These are phyloP conservation scores for Ilyonectria robusta DNA, from an alignment of 2,329 filamentous ascomycete species.

Conservation along the genomic window DNA sequence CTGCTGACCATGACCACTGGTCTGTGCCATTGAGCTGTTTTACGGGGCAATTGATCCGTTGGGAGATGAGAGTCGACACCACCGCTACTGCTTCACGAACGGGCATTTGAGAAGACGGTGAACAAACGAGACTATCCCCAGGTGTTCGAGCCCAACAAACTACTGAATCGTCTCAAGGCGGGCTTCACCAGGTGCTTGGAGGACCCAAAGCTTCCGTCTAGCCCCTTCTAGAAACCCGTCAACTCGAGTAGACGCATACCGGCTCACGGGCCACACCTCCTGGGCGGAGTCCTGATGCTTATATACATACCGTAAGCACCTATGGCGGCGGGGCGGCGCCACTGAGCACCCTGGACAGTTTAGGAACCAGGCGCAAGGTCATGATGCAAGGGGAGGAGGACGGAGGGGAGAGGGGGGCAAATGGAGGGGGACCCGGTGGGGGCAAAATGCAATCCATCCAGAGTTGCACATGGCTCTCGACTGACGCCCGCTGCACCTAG, in stretches of 20 bases:
- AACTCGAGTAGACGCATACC: constrained; percentile 27
- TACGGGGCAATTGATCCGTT: neutral
- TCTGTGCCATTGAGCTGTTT: neutral
- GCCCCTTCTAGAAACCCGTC: neutral
- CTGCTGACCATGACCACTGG: neutral
- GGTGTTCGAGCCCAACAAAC: neutral
- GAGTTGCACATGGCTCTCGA: constrained; percentile 34
- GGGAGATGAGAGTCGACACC: neutral
- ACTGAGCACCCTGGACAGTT: constrained; percentile 27
- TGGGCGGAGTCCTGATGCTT: constrained; percentile 2
- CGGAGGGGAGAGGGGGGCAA: constrained; percentile 36
- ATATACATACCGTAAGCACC: constrained; percentile 28
- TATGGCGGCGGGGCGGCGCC: constrained; percentile 20
- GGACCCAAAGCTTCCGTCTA: neutral
- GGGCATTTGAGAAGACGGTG: constrained; percentile 7
- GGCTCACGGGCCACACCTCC: constrained; percentile 5
- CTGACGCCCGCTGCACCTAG: constrained; percentile 40
- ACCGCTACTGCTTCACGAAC: neutral
- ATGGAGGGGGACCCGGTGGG: constrained; percentile 31
- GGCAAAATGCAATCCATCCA: constrained; percentile 22
- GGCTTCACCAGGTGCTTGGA: neutral
- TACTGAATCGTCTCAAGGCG: neutral
- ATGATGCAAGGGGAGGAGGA: constrained; percentile 45
- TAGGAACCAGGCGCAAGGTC: constrained; percentile 29
- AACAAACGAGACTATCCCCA: neutral